Base-by-base conservation (phyloP, 306 rosid genomes). In the Corylus heterophylla region DNA sequence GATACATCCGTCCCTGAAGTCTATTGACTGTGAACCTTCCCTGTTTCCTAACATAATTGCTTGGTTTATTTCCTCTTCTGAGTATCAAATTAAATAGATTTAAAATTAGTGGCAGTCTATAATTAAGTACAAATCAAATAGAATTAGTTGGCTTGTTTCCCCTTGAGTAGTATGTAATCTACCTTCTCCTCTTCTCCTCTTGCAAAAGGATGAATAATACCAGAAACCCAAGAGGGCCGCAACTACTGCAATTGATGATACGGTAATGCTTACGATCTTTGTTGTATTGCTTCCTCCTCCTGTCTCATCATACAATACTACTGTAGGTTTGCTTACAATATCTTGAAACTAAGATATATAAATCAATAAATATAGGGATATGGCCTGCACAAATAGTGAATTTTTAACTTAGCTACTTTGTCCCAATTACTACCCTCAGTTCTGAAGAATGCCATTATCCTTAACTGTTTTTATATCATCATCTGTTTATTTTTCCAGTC, bases 131-230 rank as follows among this genome's bases (percentile, higher is more conserved):
- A 55, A 11, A 61, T 13, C 42, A n/a, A 20, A 20, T 16, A 63
- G 17, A 22, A 67, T 71, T 77, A 44, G 16, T 50, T 6, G 14
- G 52, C 14, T 49, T 49, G 14, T 49, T 49, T 49, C 4, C 14
- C 52, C 52, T 49, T 49, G 7, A 42, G 35, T 35, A n/a, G 1
- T 8, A 69, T 25, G 25, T 1, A 22, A 29, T 61, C 5, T 4
- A 27, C 80, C 74, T 76, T 29, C 47, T 45, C 49, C 52, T 63
- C 69, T 35, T 27, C 56, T 82, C 54, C 76, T 81, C 77, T 49
- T 47, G 39, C 55, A 22, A 7, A n/a, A 69, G 39, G 42, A 48
- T 11, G 51, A 20, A 62, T 31, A 42, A 51, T 55, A 79, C 70
- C 18, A 75, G 18, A 85, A 74, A 73, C 72, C 71, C 0, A 75